These are phyloP conservation scores for Penicillium digitatum DNA, from an alignment of 2,329 filamentous ascomycete species.

Conservation along the genomic window DNA sequence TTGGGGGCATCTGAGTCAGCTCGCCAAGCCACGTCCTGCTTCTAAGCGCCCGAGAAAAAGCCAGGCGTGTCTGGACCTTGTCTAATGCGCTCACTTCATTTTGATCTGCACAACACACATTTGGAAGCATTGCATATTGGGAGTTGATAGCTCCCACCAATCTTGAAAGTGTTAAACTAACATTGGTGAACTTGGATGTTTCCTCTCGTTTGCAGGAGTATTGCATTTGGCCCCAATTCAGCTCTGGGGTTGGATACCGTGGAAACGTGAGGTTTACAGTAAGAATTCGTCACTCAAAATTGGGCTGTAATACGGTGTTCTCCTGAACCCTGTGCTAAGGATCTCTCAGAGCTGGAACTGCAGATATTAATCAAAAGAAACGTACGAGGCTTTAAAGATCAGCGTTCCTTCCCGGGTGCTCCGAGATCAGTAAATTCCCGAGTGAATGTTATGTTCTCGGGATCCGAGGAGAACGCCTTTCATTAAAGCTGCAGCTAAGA, in stretches of 20 bases:
- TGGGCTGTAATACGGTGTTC: neutral
- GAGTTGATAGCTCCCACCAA: neutral
- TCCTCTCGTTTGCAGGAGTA: neutral
- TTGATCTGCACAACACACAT: neutral
- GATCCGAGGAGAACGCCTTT: neutral
- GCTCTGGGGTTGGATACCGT: neutral
- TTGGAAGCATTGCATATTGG: neutral
- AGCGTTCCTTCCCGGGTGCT: neutral
- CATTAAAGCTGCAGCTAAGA: neutral
- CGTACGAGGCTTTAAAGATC: neutral
- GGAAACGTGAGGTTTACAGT: neutral
- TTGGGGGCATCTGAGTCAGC: neutral
- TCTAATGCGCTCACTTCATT: neutral
- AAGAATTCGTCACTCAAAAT: neutral
- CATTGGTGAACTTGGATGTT: neutral
- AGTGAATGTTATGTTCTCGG: neutral
- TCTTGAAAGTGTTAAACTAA: neutral
- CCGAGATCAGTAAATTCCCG: neutral
- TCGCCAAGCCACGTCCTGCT: neutral
- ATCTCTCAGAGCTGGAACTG: neutral
- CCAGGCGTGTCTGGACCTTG: neutral
- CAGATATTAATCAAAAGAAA: neutral
- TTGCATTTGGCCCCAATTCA: neutral
- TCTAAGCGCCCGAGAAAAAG: constrained; percentile 2
- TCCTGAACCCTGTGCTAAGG: neutral